Evolutionary conservation across 352 stramenopile species (phyloP).

Genomic region (Globisporangium takayamanum): DNA sequence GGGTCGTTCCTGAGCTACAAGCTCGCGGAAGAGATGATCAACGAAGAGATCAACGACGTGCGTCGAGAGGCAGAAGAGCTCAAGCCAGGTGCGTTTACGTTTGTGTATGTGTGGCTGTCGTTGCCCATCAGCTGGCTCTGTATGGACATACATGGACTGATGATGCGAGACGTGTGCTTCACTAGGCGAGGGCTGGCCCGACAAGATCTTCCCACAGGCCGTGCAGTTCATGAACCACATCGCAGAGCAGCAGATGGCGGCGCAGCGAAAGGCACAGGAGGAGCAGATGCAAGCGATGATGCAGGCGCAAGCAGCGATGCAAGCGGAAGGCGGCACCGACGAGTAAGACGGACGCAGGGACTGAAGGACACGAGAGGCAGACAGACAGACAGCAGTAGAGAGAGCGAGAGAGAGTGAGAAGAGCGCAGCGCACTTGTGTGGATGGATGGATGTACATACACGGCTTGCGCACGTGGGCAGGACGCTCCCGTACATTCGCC

Average conservation of each 20-base stretch:
- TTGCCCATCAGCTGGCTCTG: neutral
- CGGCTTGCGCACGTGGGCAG: neutral
- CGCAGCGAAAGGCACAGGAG: conserved; percentile 64
- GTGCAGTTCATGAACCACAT: conserved; percentile 89
- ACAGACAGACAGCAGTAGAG: conserved; percentile 18
- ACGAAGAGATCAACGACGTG: conserved; percentile 84
- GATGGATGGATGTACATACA: neutral
- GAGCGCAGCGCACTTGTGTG: neutral
- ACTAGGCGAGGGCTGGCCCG: conserved; percentile 73
- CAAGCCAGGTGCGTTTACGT: conserved; percentile 50
- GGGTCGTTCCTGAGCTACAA: conserved; percentile 86
- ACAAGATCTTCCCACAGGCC: conserved; percentile 85
- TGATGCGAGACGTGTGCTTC: neutral
- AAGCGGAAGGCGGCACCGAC: conserved; percentile 32
- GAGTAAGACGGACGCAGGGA: conserved; percentile 35
- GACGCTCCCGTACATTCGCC: no score
- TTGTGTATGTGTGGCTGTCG: neutral
- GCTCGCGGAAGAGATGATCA: conserved; percentile 82
- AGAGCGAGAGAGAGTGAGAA: neutral
- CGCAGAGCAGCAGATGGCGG: conserved; percentile 79
- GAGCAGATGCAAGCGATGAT: conserved; percentile 67
- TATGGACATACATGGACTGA: neutral
- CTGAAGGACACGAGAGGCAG: conserved; percentile 51
- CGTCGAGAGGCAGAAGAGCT: conserved; percentile 72
- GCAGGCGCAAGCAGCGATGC: conserved; percentile 38